Base-by-base conservation (phyloP, 176 grass and related monocot genomes). In the Melocanna baccifera region DNA sequence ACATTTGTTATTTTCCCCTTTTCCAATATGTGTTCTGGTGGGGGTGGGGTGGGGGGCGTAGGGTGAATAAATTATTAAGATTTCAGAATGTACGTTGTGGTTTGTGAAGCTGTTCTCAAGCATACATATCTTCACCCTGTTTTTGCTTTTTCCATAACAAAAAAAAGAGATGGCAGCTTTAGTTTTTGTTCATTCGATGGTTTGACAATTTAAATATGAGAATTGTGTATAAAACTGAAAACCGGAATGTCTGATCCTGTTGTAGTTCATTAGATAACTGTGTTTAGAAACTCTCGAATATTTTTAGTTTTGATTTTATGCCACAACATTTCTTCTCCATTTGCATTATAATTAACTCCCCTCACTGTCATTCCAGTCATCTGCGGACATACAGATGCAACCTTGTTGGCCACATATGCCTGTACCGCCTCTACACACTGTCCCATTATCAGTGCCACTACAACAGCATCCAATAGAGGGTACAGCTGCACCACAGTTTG, bases 351-450 rank as follows among this genome's bases (percentile, higher is more conserved):
- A 70, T 20, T 91, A 89, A 77, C 76, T 88, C 30, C 55, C 37
- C 30, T 86, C 56, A 9, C 19, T 20, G 41, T 73, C 56, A 30
- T 86, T 91, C n/a, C 89, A 99, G 96, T 62, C 96, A 84, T 82
- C 96, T 81, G 88, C 89, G 20, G 91, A 96, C 16, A 81, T 99
- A 73, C 91, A 91, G 59, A 85, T 99, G 91, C 96, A 99, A 92
- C 83, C 91, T 56, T 87, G 91, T 79, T 99, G 96, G 96, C 87
- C 96, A 71, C 96, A 92, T 88, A 81, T 99, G 77, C 89, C 93
- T 94, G 77, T 91, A 62, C 89, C 89, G 3, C 84, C 91, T 10
- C 85, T 95, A 23, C 92, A 96, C 84, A 82, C 93, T 78, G 83
- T 91, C 73, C 89, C 96, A 12, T 79, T 93, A 65, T 93, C 96